Evolutionary conservation across 495 filamentous ascomycete species (phyloP).

Genomic region (Podospora anserina): DNA sequence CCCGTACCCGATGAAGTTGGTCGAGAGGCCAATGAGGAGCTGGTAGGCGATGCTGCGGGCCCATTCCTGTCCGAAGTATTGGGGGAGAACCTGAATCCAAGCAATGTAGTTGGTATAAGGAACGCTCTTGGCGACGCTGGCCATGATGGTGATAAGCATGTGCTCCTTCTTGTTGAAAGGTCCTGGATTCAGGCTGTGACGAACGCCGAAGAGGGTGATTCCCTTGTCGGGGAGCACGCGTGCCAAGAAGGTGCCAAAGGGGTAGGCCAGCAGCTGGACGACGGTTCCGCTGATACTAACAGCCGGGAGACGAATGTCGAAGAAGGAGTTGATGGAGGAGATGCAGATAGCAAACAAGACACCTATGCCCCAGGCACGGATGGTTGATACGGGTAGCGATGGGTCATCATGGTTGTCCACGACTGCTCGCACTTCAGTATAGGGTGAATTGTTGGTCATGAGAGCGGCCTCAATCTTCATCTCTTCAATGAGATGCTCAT

Average conservation of each 20-base stretch:
- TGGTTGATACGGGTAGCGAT: constrained; percentile 35
- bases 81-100: constrained; percentile 44
- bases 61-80: constrained; percentile 42
- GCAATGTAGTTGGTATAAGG: constrained; percentile 45
- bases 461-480: constrained; percentile 45
- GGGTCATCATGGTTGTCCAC: constrained; percentile 48
- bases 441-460: constrained; percentile 45
- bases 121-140: constrained; percentile 35
- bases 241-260: constrained; percentile 36
- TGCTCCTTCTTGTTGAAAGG: constrained; percentile 54
- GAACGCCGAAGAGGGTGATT: constrained; percentile 38
- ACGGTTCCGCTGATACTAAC: constrained; percentile 36
- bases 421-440: constrained; percentile 49
- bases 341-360: constrained; percentile 37
- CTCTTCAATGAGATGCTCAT: constrained; percentile 37
- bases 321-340: constrained; percentile 44
- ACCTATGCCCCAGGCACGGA: constrained; percentile 42
- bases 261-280: constrained; percentile 42
- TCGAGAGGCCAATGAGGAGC: constrained; percentile 42
- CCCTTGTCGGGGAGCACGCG: constrained; percentile 36
- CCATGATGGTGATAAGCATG: constrained; percentile 51
- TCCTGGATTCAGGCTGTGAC: constrained; percentile 46
- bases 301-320: constrained; percentile 39
- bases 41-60: constrained; percentile 41
- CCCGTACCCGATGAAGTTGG: constrained; percentile 52